Evolutionary conservation across 768 basidiomycete species (phyloP).

Genomic region (Lactarius tabidus): DNA sequence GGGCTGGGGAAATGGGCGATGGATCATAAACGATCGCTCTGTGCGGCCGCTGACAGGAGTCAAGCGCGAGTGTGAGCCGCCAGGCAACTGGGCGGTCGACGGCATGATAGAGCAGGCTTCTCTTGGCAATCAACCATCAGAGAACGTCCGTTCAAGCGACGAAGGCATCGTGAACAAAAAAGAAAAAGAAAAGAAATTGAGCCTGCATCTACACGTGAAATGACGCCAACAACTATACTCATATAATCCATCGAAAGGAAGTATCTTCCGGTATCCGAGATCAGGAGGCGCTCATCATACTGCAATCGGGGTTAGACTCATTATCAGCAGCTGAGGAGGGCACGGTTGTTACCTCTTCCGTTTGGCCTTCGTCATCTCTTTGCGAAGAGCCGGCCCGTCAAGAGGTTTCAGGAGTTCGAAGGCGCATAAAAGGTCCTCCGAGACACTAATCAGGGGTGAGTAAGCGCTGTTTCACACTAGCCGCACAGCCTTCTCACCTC

Average conservation of each 20-base stretch:
- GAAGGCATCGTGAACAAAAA: slow-evolving; percentile 8
- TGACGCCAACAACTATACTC: slow-evolving; percentile 23
- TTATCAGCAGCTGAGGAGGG: neutral
- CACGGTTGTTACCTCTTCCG: slow-evolving; percentile 72
- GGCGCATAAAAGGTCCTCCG: slow-evolving; percentile 94
- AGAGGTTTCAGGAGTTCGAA: slow-evolving; percentile 96
- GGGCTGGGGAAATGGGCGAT: slow-evolving; percentile 6
- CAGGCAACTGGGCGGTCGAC: neutral
- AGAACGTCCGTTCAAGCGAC: neutral
- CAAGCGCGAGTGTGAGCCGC: neutral
- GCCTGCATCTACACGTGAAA: slow-evolving; percentile 11
- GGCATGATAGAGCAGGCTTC: neutral
- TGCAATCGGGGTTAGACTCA: slow-evolving; percentile 9
- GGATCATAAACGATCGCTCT: neutral
- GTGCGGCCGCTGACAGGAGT: neutral
- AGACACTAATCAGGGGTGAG: slow-evolving; percentile 54
- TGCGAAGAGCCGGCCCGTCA: slow-evolving; percentile 89
- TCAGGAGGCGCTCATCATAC: slow-evolving; percentile 27
- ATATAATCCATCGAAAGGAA: slow-evolving; percentile 16
- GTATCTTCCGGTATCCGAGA: neutral
- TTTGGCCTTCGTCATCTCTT: slow-evolving; percentile 98
- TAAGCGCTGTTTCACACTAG: neutral
- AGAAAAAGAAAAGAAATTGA: neutral
- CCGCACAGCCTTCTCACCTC: slow-evolving; percentile 51
- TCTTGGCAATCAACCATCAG: neutral